These are phyloP conservation scores for Brassica juncea DNA, from an alignment of 345 rosid species.

Conservation along the genomic window DNA sequence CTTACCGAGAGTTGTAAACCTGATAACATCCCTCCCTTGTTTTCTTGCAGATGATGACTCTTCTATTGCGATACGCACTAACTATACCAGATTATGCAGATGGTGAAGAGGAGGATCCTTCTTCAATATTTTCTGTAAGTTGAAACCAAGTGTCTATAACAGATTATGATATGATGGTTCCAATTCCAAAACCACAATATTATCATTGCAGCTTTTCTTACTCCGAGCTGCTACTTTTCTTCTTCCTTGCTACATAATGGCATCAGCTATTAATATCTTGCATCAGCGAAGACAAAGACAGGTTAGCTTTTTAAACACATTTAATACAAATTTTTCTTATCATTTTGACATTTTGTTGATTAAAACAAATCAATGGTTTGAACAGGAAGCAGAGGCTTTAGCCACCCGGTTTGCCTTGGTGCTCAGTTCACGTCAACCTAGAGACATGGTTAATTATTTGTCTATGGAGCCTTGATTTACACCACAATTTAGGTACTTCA, in stretches of 20 bases:
- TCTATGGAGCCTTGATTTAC: constrained; percentile 39
- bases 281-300: constrained; percentile 91
- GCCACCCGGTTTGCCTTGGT: constrained; percentile 89
- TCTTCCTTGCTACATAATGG: constrained; percentile 98
- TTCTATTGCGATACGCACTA: constrained; percentile 77
- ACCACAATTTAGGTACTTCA: not conserved
- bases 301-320: constrained; percentile 41
- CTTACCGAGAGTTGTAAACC: constrained; percentile 1
- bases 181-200: not conserved
- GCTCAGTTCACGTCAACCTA: constrained; percentile 73
- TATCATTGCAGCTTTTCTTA: constrained; percentile 69
- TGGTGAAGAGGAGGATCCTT: constrained; percentile 68
- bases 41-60: constrained; percentile 70
- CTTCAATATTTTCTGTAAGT: constrained; percentile 79
- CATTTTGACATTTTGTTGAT: constrained; percentile 12
- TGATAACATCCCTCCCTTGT: not conserved
- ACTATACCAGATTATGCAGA: constrained; percentile 64
- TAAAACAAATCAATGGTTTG: not conserved
- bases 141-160: constrained; percentile 8
- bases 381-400: constrained; percentile 87
- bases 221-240: constrained; percentile 75
- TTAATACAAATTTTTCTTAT: not conserved
- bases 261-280: constrained; percentile 89
- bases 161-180: not conserved
- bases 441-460: constrained; percentile 51